These are phyloP conservation scores for Termitomyces sp. DNA, from an alignment of 768 basidiomycete genomes.

Conservation along the genomic window DNA sequence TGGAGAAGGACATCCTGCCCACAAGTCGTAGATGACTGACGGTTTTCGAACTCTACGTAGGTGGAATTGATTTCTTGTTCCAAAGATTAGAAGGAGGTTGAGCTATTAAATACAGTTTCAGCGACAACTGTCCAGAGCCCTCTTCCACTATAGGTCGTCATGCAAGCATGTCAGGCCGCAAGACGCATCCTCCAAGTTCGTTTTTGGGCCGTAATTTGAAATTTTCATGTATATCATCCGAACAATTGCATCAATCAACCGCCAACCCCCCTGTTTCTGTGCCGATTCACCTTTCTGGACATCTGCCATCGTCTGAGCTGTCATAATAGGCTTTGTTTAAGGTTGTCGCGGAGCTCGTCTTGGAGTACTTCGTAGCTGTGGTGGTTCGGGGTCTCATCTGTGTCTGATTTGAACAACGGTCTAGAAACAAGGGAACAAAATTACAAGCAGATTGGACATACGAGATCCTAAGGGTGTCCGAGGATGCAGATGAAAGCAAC, in stretches of 20 bases:
- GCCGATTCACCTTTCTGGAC: conserved; percentile 62
- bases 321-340: conserved; percentile 27
- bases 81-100: conserved; percentile 10
- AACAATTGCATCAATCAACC: conserved; percentile 41
- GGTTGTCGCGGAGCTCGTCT: conserved; percentile 23
- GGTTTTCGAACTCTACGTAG: conserved; percentile 1
- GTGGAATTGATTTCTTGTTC: conserved; percentile 4
- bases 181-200: conserved; percentile 44
- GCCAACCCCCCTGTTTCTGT: conserved; percentile 59
- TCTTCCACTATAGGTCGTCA: neutral
- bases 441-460: conserved; percentile 30
- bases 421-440: conserved; percentile 26
- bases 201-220: conserved; percentile 31
- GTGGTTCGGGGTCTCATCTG: conserved; percentile 43
- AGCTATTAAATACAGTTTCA: conserved; percentile 11
- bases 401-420: conserved; percentile 24
- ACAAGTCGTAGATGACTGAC: conserved; percentile 7
- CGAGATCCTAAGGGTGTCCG: conserved; percentile 24
- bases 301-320: conserved; percentile 61
- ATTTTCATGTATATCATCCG: conserved; percentile 44
- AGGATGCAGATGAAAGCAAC: conserved; percentile 28
- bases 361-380: conserved; percentile 28
- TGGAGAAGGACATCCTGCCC: conserved; percentile 28
- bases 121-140: neutral
- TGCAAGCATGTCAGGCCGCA: neutral